Evolutionary conservation across 306 rosid genomes (phyloP).

Genomic region (Trichosanthes cucumerina): DNA sequence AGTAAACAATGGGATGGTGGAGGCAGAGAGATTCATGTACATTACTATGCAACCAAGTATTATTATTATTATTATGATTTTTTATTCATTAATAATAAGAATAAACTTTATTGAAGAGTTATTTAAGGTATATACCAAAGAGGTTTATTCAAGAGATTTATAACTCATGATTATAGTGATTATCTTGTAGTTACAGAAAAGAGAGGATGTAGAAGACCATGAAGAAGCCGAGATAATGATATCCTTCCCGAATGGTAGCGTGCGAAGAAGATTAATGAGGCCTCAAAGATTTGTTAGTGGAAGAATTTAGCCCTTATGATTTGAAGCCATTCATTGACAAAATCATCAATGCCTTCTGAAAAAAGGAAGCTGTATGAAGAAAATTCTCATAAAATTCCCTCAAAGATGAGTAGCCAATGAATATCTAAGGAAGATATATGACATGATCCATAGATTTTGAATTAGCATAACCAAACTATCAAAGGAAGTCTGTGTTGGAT

Average conservation of each 20-base stretch:
- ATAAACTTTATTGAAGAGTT: neutral
- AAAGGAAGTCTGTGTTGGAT: neutral
- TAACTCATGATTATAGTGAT: neutral
- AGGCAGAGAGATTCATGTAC: too few relatives aligned
- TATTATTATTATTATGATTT: too few relatives aligned
- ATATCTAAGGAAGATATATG: too few relatives aligned
- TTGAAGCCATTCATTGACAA: neutral
- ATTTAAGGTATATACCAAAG: neutral
- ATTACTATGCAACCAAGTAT: too few relatives aligned
- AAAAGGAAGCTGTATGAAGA: too few relatives aligned
- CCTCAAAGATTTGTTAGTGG: too few relatives aligned
- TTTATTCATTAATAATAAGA: too few relatives aligned
- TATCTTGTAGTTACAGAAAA: neutral
- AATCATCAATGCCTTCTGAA: neutral
- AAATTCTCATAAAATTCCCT: neutral
- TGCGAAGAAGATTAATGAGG: neutral
- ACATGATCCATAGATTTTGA: neutral
- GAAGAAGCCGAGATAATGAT: neutral
- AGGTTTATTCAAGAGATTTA: neutral
- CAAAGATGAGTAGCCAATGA: too few relatives aligned
- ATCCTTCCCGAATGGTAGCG: too few relatives aligned
- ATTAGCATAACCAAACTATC: neutral
- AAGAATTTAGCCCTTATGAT: neutral
- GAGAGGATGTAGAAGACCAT: neutral
- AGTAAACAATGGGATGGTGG: too few relatives aligned